phyloP scores from a whole-genome alignment of 2,329 filamentous ascomycete genomes.

The Dothideomycetes sp. region DNA sequence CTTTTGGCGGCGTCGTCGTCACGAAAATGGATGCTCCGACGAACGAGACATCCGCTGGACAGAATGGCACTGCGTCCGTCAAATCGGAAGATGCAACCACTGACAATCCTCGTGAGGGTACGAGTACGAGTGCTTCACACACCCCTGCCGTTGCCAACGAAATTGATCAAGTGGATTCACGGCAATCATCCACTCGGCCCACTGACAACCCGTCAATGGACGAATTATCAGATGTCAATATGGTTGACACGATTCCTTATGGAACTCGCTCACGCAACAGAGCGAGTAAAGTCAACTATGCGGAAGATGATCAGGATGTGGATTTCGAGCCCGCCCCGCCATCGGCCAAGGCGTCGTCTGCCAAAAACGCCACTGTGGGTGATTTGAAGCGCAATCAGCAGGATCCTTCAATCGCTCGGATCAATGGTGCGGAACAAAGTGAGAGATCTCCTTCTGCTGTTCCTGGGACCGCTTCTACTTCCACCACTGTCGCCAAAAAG shows the following conservation, averaged over 20 bases:
- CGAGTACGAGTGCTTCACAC: slow-evolving; percentile 9
- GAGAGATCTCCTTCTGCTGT: slow-evolving; percentile 13
- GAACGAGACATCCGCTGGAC: no score
- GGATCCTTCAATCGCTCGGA: slow-evolving; percentile 17
- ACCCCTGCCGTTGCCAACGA: slow-evolving; percentile 3
- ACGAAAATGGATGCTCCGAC: no score
- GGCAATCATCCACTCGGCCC: slow-evolving; percentile 10
- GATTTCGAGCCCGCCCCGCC: slow-evolving; percentile 64
- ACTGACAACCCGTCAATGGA: neutral
- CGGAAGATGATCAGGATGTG: slow-evolving; percentile 76
- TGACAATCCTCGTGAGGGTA: slow-evolving; percentile 4
- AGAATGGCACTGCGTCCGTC: no score
- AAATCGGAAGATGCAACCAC: slow-evolving; percentile 2
- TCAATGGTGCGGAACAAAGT: neutral
- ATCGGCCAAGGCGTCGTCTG: slow-evolving; percentile 46
- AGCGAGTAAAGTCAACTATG: slow-evolving; percentile 77
- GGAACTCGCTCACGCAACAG: slow-evolving; percentile 91
- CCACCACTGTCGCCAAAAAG: slow-evolving; percentile 59
- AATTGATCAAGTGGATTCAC: slow-evolving; percentile 1
- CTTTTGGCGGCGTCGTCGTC: no score
- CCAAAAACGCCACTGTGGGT: slow-evolving; percentile 10
- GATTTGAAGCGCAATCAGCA: slow-evolving; percentile 42
- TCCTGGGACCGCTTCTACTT: slow-evolving; percentile 51
- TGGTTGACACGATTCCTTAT: slow-evolving; percentile 54
- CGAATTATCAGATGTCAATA: slow-evolving; percentile 18